Evolutionary conservation across 176 grass and related monocot genomes (phyloP).

Genomic region (Saccharum officinarum): DNA sequence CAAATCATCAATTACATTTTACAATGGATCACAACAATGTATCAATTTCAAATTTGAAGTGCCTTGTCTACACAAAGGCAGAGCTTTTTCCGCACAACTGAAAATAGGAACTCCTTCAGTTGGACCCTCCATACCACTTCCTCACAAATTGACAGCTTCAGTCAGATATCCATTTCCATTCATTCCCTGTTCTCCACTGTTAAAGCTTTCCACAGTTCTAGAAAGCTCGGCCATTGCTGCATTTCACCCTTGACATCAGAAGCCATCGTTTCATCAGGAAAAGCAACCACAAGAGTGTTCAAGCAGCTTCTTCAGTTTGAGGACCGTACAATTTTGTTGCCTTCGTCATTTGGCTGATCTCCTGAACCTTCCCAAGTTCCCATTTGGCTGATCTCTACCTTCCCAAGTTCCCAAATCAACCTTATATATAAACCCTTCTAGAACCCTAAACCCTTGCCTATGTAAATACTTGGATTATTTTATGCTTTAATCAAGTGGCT

Average conservation of each 20-base stretch:
- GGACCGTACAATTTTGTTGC: not conserved
- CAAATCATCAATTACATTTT: not conserved
- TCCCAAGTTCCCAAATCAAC: slow-evolving; percentile 34
- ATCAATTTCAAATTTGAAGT: not conserved
- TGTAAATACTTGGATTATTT: not conserved
- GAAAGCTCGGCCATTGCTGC: not conserved
- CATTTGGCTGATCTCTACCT: not conserved
- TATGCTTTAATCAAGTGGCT: not conserved
- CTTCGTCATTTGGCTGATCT: too few relatives aligned
- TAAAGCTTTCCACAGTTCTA: not conserved
- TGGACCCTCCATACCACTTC: not conserved
- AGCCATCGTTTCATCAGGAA: not conserved
- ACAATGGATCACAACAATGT: not conserved
- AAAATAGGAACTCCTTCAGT: not conserved
- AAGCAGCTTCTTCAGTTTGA: not conserved
- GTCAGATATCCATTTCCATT: not conserved
- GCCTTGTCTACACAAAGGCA: not conserved
- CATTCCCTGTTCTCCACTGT: not conserved
- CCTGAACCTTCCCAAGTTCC: slow-evolving; percentile 19
- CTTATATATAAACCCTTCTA: slow-evolving; percentile 44
- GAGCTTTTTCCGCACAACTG: not conserved
- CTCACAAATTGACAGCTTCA: not conserved
- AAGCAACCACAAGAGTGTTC: not conserved
- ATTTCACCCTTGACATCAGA: not conserved
- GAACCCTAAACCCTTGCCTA: slow-evolving; percentile 56